Evolutionary conservation across 1,284 basidiomycete genomes (phyloP).

Genomic region (Puccinia horiana): DNA sequence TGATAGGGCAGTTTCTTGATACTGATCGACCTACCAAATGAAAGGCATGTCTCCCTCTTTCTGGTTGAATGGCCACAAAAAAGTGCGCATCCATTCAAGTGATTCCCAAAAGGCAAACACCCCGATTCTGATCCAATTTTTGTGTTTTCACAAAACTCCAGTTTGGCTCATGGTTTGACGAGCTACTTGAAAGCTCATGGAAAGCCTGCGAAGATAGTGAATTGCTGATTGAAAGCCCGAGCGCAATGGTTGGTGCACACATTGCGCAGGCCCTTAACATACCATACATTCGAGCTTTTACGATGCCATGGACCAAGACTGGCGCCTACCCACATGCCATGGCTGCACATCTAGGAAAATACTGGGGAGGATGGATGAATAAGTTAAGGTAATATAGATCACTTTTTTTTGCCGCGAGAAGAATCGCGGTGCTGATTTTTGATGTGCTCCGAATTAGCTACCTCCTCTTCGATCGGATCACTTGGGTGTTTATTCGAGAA

Average conservation of each 20-base stretch:
- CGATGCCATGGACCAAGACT: slow-evolving; percentile 72
- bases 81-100: slow-evolving; percentile 63
- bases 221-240: slow-evolving; percentile 88
- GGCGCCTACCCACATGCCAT: slow-evolving; percentile 96
- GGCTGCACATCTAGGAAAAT: slow-evolving; percentile 37
- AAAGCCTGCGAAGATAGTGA: slow-evolving; percentile 90
- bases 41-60: slow-evolving; percentile 73
- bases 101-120: not conserved
- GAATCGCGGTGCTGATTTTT: not conserved
- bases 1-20: not conserved
- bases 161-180: slow-evolving; percentile 96
- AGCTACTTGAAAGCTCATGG: slow-evolving; percentile 89
- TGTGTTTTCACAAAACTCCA: slow-evolving; percentile 56
- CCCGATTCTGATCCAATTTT: not conserved
- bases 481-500: slow-evolving; percentile 88
- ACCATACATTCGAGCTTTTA: slow-evolving; percentile 86
- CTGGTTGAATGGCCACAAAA: slow-evolving; percentile 80
- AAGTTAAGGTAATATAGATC: not conserved
- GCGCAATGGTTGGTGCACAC: slow-evolving; percentile 95
- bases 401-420: not conserved
- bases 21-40: not conserved
- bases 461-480: slow-evolving; percentile 94
- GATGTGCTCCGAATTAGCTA: slow-evolving; percentile 65
- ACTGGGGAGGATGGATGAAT: slow-evolving; percentile 15
- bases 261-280: slow-evolving; percentile 92